Evolutionary conservation across 2,329 filamentous ascomycete genomes (phyloP).

Genomic region (Coniella vitis): DNA sequence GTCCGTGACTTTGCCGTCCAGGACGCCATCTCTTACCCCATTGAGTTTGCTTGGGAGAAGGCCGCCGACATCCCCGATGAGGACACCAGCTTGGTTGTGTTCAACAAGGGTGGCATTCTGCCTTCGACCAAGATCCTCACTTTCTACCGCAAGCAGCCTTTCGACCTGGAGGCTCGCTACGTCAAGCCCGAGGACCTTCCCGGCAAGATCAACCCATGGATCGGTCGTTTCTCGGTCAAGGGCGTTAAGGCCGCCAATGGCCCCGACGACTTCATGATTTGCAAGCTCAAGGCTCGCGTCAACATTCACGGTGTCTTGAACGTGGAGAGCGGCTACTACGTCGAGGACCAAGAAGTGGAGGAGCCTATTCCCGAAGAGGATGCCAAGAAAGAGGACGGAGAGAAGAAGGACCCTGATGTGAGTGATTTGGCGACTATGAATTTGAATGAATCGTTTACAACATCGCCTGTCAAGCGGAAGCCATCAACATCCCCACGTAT

Average conservation of each 20-base stretch:
- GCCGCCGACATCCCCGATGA: constrained; percentile 96
- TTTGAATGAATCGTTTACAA: neutral
- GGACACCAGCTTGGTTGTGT: constrained; percentile 94
- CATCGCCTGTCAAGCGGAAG: constrained; percentile 8
- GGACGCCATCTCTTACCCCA: constrained; percentile 96
- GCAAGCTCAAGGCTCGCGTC: constrained; percentile 95
- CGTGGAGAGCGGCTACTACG: constrained; percentile 94
- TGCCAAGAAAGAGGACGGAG: constrained; percentile 33
- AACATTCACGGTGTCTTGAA: constrained; percentile 96
- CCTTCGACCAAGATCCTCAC: constrained; percentile 98
- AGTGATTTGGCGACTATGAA: constrained; percentile 34
- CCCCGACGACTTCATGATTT: constrained; percentile 98
- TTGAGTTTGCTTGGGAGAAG: constrained; percentile 99
- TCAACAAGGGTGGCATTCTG: constrained; percentile 94
- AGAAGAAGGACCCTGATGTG: constrained; percentile 67
- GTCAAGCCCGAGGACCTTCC: constrained; percentile 80
- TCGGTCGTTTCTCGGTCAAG: constrained; percentile 96
- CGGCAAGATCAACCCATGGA: constrained; percentile 88
- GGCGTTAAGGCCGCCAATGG: constrained; percentile 79
- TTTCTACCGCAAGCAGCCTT: constrained; percentile 97
- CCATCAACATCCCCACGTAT: constrained; percentile 5
- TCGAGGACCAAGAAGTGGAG: constrained; percentile 96
- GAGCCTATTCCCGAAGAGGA: constrained; percentile 77
- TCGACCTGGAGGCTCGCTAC: constrained; percentile 93
- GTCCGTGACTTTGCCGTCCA: constrained; percentile 97